Evolutionary conservation across 495 filamentous ascomycete species (phyloP).

Genomic region (Oleoguttula mirabilis): DNA sequence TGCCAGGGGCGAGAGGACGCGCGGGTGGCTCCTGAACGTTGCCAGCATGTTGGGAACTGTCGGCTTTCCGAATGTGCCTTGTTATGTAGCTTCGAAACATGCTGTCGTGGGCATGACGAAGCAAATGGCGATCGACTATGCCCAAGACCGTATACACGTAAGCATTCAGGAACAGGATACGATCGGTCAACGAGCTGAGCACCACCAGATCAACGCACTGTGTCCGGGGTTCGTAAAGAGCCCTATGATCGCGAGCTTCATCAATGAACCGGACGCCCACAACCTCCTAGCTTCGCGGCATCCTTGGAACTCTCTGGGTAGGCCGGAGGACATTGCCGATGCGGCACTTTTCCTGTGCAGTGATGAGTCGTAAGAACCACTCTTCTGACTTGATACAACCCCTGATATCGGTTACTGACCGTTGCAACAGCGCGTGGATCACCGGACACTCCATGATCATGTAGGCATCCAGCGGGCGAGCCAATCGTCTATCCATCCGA

Average conservation of each 20-base stretch:
- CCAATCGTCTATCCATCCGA: neutral
- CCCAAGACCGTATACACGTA: constrained; percentile 16
- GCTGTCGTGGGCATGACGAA: constrained; percentile 21
- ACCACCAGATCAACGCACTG: constrained; percentile 6
- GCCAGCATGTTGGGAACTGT: constrained; percentile 15
- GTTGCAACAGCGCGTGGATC: constrained; percentile 6
- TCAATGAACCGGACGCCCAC: neutral
- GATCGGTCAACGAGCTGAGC: no score
- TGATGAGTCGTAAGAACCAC: constrained; percentile 19
- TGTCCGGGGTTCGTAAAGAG: constrained; percentile 16
- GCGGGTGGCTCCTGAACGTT: constrained; percentile 21
- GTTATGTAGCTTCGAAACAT: constrained; percentile 13
- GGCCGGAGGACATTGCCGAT: constrained; percentile 19
- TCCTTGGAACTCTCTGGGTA: constrained; percentile 15
- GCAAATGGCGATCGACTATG: constrained; percentile 21
- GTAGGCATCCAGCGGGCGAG: neutral
- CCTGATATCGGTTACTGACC: neutral
- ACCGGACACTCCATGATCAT: constrained; percentile 14
- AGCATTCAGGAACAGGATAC: no score
- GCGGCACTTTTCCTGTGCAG: constrained; percentile 22
- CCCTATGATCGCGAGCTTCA: constrained; percentile 11
- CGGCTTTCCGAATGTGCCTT: neutral
- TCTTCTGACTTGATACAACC: neutral
- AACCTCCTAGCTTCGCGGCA: constrained; percentile 2
- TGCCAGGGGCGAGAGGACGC: constrained; percentile 17